Evolutionary conservation across 306 rosid genomes (phyloP), one percentile per base, ranked within the genome.

Genomic region (Rosa multiflora): DNA sequence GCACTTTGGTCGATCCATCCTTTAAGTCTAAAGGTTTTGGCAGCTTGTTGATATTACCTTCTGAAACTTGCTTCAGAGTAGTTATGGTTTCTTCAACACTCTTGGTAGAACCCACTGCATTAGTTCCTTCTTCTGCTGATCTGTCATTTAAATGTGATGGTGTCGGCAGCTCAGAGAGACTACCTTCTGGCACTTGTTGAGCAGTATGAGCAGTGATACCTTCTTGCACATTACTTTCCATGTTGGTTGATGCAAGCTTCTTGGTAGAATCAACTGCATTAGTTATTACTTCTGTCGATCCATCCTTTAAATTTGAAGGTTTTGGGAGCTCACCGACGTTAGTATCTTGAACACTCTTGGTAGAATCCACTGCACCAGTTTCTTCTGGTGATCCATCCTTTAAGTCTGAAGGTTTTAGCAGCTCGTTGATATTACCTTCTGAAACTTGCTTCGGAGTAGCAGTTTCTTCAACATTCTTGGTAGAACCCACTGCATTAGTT

Each of bases 151-250:
- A 9, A 55, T 20, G 62, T 55, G 26, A 55, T 55, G 23, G 59
- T 18, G 10, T 55, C 0, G 26, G 11, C 62, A 55, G 62, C 26
- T 86, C 90, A 72, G 10, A 58, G 39, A 53, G 76, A 75, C 75
- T 82, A 63, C 63, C 87, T 75, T 85, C 78, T 1, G 88, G 78
- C 78, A 51, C 76, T 86, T 82, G 74, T 75, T 76, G 75, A 81
- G 88, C 53, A 69, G 9, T 46, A 69, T 46, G 0, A 69, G 73
- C 21, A 32, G 53, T 43, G 37, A 11, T 29, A 43, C 72, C 32
- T 4, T 3, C 44, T 67, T 9, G 56, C 56, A 51, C 73, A 42
- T 40, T 10, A 1, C 8, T 32, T 37, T 23, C 70, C 10, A 18
- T 18, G 29, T 46, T 46, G 40, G 42, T 46, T 26, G 23, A 46